phyloP scores from a whole-genome alignment of 73 alveolate genomes.

The Loxodes magnus region DNA sequence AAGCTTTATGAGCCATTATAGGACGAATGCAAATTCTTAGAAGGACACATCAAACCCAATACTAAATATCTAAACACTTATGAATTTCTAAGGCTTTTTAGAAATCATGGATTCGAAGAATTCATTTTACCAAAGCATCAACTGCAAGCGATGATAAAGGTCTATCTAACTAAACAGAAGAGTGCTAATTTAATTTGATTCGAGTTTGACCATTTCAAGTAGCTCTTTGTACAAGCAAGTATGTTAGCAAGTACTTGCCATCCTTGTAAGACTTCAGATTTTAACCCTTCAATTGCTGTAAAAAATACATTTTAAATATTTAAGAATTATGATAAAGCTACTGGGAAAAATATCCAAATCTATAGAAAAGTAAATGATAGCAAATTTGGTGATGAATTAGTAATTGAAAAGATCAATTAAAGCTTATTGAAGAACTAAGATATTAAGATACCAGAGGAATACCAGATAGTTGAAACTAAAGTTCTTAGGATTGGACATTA shows the following conservation, averaged over 20 bases:
- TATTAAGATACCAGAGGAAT: conserved; percentile 63
- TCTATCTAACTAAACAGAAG: too few species aligned
- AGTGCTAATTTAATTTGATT: too few species aligned
- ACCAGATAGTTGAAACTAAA: not conserved
- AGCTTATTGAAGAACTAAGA: conserved; percentile 35
- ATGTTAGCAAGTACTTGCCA: too few species aligned
- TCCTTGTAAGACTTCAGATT: conserved; percentile 12
- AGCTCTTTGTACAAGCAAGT: conserved; percentile 11
- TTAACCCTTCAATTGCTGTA: conserved; percentile 15
- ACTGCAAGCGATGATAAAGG: too few species aligned
- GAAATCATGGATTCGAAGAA: too few species aligned
- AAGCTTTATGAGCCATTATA: too few species aligned
- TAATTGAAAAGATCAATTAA: conserved; percentile 40
- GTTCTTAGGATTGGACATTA: not conserved
- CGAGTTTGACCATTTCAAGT: conserved; percentile 16
- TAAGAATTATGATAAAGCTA: conserved; percentile 17
- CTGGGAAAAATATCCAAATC: conserved; percentile 19
- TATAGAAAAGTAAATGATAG: conserved; percentile 41
- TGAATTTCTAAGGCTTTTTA: too few species aligned
- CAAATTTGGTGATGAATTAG: conserved; percentile 37
- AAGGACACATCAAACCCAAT: too few species aligned
- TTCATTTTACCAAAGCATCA: too few species aligned
- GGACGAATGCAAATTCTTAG: too few species aligned
- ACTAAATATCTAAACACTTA: too few species aligned
- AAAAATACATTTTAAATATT: conserved; percentile 12